Evolutionary conservation across 768 basidiomycete genomes (phyloP).

Genomic region (Mycena olivaceomarginata): DNA sequence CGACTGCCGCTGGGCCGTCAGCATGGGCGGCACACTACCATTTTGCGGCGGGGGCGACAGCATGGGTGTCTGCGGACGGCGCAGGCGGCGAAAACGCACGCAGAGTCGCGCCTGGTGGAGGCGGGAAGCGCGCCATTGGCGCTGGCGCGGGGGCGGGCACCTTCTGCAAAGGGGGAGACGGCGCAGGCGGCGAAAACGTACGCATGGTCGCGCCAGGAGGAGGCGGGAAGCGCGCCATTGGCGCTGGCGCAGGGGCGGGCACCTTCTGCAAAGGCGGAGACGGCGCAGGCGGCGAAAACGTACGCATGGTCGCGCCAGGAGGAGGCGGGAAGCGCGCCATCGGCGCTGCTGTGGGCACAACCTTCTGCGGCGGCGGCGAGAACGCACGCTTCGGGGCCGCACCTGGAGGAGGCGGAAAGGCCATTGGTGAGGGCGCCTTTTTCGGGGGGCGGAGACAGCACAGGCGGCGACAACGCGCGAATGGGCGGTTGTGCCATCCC

Average conservation of each 20-base stretch:
- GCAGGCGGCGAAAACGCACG: conserved; percentile 25
- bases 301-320: conserved; percentile 4
- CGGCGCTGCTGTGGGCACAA: conserved; percentile 6
- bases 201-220: conserved; percentile 40
- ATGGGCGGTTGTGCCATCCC: conserved; percentile 24
- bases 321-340: not conserved
- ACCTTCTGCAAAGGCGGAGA: conserved; percentile 10
- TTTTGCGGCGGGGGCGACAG: conserved; percentile 22
- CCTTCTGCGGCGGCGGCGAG: conserved; percentile 9
- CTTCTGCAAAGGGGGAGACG: conserved; percentile 7
- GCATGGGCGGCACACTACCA: conserved; percentile 25
- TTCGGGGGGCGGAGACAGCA: not conserved
- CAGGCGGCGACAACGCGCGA: conserved; percentile 36
- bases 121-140: conserved; percentile 35
- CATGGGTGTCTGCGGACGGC: conserved; percentile 6
- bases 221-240: conserved; percentile 40
- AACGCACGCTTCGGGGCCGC: conserved; percentile 11
- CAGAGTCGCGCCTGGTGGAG: conserved; percentile 43
- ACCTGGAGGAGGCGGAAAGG: conserved; percentile 46
- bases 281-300: conserved; percentile 16
- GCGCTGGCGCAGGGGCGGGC: conserved; percentile 4
- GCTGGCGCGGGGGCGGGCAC: conserved; percentile 4
- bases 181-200: conserved; percentile 18
- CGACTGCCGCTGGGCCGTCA: conserved; percentile 33
- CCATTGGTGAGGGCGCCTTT: conserved; percentile 9